A percentile compares a stretch with the other conserved stretches of the same genome.
Conservation (phyloP, 2,329 filamentous ascomycete genomes). For the Gnomoniopsis smithogilvyi region DNA sequence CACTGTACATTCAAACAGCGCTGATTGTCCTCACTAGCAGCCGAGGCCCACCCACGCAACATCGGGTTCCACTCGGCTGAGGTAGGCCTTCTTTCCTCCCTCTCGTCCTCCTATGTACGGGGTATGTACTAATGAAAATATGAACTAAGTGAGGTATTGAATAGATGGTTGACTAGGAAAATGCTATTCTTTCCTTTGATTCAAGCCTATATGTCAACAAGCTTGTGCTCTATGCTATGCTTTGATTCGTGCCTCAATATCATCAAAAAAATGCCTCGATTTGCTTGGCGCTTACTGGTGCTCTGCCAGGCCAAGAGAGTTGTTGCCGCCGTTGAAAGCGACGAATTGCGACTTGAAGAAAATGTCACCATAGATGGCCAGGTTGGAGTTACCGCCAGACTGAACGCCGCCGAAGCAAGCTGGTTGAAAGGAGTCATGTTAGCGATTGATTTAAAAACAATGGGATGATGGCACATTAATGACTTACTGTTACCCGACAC, state of each 20-base stretch:
- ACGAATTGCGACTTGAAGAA: constrained; percentile 62
- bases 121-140: background rate
- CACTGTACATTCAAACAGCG: too few species aligned
- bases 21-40: background rate
- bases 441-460: background rate
- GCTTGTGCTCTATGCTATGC: background rate
- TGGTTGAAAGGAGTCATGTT: constrained; percentile 20
- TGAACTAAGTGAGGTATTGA: background rate
- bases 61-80: too few species aligned
- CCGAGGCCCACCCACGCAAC: too few species aligned
- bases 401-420: constrained; percentile 69
- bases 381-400: constrained; percentile 43
- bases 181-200: background rate
- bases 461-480: constrained; percentile 3
- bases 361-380: constrained; percentile 63
- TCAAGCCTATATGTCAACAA: background rate
- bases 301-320: constrained; percentile 47
- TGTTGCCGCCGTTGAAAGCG: constrained; percentile 54
- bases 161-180: background rate
- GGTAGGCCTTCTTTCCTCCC: too few species aligned
- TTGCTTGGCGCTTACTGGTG: constrained; percentile 32
- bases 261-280: background rate
- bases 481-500: constrained; percentile 49
- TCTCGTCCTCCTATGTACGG: background rate
- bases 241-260: background rate